Conservation (phyloP, 2,329 filamentous ascomycete species). For the Cladophialophora carrionii region DNA sequence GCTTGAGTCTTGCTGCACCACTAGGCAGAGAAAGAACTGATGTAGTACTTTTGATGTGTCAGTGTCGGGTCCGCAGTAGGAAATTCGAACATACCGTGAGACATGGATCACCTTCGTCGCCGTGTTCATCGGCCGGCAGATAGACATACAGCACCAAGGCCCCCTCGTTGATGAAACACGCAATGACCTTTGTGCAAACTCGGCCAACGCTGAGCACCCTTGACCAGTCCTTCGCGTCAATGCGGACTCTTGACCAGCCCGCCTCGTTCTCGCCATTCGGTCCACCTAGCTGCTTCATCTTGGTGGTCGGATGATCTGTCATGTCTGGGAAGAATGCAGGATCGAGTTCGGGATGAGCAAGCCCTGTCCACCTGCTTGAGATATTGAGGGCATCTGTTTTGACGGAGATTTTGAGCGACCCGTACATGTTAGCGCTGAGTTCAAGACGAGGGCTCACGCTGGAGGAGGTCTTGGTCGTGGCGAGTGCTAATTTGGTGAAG, state of each 20-base stretch:
- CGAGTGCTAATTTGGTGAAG: slow-evolving; percentile 79
- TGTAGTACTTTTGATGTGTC: slow-evolving; percentile 46
- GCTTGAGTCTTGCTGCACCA: not conserved
- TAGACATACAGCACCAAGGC: slow-evolving; percentile 54
- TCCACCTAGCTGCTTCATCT: slow-evolving; percentile 65
- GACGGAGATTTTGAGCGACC: slow-evolving; percentile 76
- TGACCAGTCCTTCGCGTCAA: slow-evolving; percentile 94
- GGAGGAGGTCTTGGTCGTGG: slow-evolving; percentile 40
- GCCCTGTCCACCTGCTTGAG: slow-evolving; percentile 78
- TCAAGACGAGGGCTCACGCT: slow-evolving; percentile 63
- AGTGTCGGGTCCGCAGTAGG: not conserved
- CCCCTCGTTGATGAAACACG: slow-evolving; percentile 63
- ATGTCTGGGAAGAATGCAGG: slow-evolving; percentile 72
- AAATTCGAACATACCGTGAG: slow-evolving; percentile 46
- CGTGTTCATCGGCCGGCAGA: slow-evolving; percentile 46
- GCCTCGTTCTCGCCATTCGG: slow-evolving; percentile 70
- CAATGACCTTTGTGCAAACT: slow-evolving; percentile 87
- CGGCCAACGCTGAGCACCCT: slow-evolving; percentile 89
- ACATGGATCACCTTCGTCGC: slow-evolving; percentile 50
- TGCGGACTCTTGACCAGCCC: slow-evolving; percentile 83
- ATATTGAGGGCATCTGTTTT: slow-evolving; percentile 83
- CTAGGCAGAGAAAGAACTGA: slow-evolving; percentile 47
- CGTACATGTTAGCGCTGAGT: slow-evolving; percentile 92
- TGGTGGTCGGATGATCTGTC: slow-evolving; percentile 78
- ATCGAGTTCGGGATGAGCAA: slow-evolving; percentile 87